A percentile compares a stretch with the other conserved stretches of the same genome.
These are phyloP conservation scores for Aspergillus hortae DNA, from an alignment of 2,329 filamentous ascomycete genomes.

Conservation along the genomic window DNA sequence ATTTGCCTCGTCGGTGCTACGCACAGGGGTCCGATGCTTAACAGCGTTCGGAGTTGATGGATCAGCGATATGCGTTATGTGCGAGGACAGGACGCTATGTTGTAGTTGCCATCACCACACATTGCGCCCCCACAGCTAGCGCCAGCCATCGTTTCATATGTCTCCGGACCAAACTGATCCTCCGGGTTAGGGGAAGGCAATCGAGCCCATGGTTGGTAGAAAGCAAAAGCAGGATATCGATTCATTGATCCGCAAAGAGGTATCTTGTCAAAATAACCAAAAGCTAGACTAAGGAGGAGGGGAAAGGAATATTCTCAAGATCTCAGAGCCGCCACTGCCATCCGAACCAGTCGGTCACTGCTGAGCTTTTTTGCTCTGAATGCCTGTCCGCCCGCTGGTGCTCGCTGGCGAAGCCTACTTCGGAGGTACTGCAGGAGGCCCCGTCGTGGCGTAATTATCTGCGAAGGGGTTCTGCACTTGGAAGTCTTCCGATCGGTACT, in stretches of 20 bases:
- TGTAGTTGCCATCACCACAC: too few relatives aligned
- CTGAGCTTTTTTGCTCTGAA: neutral
- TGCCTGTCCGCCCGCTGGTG: neutral
- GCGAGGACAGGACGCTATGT: too few relatives aligned
- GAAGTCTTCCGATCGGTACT: constrained; percentile 38
- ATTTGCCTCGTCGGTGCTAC: neutral
- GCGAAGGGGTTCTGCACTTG: constrained; percentile 42
- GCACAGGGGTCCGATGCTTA: neutral
- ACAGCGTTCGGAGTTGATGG: neutral
- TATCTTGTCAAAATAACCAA: constrained; percentile 5
- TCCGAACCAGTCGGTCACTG: neutral
- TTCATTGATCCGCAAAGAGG: constrained; percentile 7
- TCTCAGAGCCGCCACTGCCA: neutral
- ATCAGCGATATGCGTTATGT: neutral
- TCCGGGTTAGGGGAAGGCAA: neutral
- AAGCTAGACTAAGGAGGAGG: neutral
- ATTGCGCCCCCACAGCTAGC: neutral
- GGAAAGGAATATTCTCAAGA: neutral
- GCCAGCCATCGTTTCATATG: neutral
- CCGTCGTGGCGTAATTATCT: constrained; percentile 24
- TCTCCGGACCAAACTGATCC: neutral
- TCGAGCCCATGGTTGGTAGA: neutral
- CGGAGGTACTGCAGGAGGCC: constrained; percentile 12
- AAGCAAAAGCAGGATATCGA: neutral
- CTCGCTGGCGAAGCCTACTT: neutral